A percentile compares a stretch with the other conserved stretches of the same genome.
Evolutionary conservation across 768 basidiomycete genomes (phyloP).

Genomic region (Amanita pseudoporphyria): DNA sequence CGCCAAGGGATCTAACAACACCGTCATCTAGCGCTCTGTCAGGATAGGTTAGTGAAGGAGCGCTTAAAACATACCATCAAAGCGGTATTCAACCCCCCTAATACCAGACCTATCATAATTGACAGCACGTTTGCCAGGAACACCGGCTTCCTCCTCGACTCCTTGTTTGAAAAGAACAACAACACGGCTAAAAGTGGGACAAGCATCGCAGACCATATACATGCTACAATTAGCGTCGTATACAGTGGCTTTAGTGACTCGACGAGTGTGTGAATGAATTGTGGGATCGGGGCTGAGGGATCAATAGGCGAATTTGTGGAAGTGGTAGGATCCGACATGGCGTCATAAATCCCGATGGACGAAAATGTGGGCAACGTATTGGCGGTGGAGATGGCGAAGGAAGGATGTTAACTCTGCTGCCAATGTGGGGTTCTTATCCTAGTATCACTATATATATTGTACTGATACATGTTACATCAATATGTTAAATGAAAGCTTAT

Average conservation of each 20-base stretch:
- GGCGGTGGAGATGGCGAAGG: no score
- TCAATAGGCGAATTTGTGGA: neutral
- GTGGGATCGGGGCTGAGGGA: neutral
- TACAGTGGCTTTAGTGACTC: neutral
- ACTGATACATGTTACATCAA: no score
- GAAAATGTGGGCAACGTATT: no score
- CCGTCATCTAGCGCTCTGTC: neutral
- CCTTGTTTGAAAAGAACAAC: slow-evolving; percentile 14
- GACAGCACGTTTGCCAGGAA: slow-evolving; percentile 15
- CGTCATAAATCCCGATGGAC: neutral
- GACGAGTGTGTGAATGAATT: neutral
- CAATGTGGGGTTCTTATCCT: no score
- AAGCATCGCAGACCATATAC: slow-evolving; percentile 7
- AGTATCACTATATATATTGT: no score
- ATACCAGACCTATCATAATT: slow-evolving; percentile 13
- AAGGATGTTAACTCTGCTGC: no score
- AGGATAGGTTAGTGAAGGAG: slow-evolving; percentile 1
- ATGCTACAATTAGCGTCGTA: slow-evolving; percentile 2
- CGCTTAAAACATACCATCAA: slow-evolving; percentile 9
- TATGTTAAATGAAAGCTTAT: no score
- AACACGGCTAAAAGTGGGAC: slow-evolving; percentile 14
- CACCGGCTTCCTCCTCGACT: slow-evolving; percentile 11
- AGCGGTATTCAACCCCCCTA: neutral
- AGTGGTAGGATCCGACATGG: neutral
- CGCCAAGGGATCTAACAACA: neutral